Conservation (phyloP, 768 basidiomycete genomes). For the Tephrocybe sp. region DNA sequence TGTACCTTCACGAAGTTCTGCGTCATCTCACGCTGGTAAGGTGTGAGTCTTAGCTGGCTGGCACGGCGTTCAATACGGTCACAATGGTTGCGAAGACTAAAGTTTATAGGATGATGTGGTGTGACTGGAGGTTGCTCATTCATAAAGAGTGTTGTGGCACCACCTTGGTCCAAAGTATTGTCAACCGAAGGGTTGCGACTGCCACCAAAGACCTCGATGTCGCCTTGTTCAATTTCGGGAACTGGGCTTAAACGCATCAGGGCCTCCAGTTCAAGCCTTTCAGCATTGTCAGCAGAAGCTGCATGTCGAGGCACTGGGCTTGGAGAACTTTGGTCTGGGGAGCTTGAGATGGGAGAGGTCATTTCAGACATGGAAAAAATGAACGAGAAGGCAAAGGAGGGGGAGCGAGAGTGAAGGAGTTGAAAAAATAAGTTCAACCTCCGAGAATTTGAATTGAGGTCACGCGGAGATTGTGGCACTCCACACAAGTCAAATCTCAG, state of each 20-base stretch:
- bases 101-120: neutral
- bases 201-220: neutral
- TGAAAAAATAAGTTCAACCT: neutral
- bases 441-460: too few species aligned
- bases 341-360: neutral
- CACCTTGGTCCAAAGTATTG: neutral
- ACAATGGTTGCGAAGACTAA: neutral
- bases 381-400: neutral
- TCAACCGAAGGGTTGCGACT: neutral
- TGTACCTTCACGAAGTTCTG: constrained; percentile 3
- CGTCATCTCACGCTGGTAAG: constrained; percentile 11
- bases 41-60: constrained; percentile 1
- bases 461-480: too few species aligned
- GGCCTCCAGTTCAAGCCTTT: constrained; percentile 2
- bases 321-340: neutral
- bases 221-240: neutral
- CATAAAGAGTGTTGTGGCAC: neutral
- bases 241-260: neutral
- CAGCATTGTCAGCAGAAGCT: neutral
- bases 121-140: neutral
- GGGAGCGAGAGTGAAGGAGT: neutral
- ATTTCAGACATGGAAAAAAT: neutral
- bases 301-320: too few species aligned
- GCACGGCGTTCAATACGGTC: neutral
- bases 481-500: too few species aligned